phyloP scores from a whole-genome alignment of 2,329 filamentous ascomycete genomes.

The Mariannaea sp. region DNA sequence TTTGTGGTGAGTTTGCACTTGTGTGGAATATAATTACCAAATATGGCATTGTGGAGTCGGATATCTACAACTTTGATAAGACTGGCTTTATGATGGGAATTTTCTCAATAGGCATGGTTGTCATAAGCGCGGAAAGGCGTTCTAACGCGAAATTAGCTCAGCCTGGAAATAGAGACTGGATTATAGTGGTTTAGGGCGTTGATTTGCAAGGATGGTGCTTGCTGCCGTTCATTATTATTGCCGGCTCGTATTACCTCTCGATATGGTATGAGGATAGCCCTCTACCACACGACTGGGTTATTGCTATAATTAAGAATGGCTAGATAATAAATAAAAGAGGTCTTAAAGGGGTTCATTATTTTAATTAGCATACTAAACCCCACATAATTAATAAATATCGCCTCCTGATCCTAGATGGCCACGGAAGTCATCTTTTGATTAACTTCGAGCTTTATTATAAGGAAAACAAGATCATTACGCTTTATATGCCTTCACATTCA shows the following conservation, averaged over 20 bases:
- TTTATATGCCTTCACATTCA: neutral
- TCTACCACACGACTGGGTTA: constrained; percentile 37
- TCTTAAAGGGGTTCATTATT: constrained; percentile 42
- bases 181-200: neutral
- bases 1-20: too few species aligned
- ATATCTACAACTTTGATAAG: too few species aligned
- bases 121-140: too few species aligned
- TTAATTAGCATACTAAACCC: constrained; percentile 39
- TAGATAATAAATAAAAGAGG: constrained; percentile 33
- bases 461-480: neutral
- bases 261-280: constrained; percentile 28
- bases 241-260: constrained; percentile 20
- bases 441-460: neutral
- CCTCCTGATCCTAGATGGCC: constrained; percentile 45
- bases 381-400: constrained; percentile 35
- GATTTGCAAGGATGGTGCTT: constrained; percentile 2
- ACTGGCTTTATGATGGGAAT: too few species aligned
- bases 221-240: constrained; percentile 20
- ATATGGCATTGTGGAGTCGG: too few species aligned
- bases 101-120: too few species aligned
- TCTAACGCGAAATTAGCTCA: too few species aligned
- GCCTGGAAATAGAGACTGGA: too few species aligned
- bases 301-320: constrained; percentile 40
- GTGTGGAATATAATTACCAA: too few species aligned
- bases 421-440: constrained; percentile 39